Evolutionary conservation across 306 rosid genomes (phyloP).

Genomic region (Cucumis melo): DNA sequence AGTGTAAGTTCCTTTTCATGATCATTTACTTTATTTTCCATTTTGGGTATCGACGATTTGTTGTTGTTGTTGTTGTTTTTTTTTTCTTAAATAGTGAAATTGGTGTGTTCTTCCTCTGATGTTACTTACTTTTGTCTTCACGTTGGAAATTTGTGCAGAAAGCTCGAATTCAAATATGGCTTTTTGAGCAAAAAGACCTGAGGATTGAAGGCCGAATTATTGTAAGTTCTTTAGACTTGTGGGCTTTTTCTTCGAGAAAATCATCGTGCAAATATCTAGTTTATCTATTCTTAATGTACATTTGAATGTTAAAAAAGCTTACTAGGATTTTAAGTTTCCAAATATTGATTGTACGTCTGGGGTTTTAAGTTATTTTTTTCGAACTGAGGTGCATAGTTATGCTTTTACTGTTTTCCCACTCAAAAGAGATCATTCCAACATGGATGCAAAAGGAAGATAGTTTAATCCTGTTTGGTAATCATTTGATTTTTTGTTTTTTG

Average conservation of each 20-base stretch:
- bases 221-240: conserved; percentile 23
- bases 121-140: background rate
- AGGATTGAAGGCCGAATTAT: conserved; percentile 83
- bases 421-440: background rate
- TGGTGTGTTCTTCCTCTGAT: background rate
- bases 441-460: background rate
- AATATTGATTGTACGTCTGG: background rate
- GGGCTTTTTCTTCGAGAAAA: background rate
- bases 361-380: background rate
- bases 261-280: background rate
- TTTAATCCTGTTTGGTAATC: background rate
- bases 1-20: conserved; percentile 36
- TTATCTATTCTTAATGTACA: background rate
- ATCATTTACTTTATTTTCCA: background rate
- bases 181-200: conserved; percentile 66
- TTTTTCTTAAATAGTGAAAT: background rate
- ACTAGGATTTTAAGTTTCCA: background rate
- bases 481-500: background rate
- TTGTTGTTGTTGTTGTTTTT: background rate
- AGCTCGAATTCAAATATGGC: conserved; percentile 88
- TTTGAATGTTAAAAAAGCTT: background rate
- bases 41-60: background rate
- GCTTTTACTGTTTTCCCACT: background rate
- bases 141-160: conserved; percentile 25
- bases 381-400: background rate